phyloP scores from a whole-genome alignment of 805 yeast species.

The Lipomyces yamanashiensis region DNA sequence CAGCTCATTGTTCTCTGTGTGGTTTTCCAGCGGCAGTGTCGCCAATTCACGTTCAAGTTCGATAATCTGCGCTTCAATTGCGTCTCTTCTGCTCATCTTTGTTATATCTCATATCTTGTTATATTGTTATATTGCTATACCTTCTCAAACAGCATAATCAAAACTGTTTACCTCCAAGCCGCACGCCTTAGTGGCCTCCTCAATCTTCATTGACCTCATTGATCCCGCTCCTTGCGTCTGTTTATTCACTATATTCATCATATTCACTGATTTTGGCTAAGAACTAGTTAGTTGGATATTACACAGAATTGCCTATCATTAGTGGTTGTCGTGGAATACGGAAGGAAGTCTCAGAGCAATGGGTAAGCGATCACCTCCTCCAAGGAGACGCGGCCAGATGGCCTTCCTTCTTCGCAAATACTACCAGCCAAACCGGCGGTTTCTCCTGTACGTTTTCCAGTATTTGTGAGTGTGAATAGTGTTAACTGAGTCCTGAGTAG shows the following conservation, averaged over 20 bases:
- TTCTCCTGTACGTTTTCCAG: slow-evolving; percentile 9
- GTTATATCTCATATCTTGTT: not conserved
- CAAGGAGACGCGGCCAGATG: slow-evolving; percentile 6
- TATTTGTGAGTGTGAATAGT: not conserved
- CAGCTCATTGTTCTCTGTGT: not conserved
- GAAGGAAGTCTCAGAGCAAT: not conserved
- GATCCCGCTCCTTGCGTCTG: no score
- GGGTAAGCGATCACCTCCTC: not conserved
- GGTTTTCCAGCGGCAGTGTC: not conserved
- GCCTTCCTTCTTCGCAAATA: slow-evolving; percentile 2
- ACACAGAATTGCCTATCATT: no score
- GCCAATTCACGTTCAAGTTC: not conserved
- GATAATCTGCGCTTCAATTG: slow-evolving; percentile 3
- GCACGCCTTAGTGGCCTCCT: no score
- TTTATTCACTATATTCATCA: no score
- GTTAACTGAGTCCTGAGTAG: not conserved
- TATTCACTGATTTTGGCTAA: no score
- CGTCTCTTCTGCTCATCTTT: slow-evolving; percentile 5
- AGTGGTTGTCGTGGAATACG: no score
- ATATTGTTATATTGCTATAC: no score
- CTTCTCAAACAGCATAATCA: no score
- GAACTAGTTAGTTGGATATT: no score
- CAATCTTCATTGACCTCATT: no score
- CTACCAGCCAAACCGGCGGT: slow-evolving; percentile 6
- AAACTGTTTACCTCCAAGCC: no score